phyloP scores from a whole-genome alignment of 345 rosid species.

The Gossypium bickii region DNA sequence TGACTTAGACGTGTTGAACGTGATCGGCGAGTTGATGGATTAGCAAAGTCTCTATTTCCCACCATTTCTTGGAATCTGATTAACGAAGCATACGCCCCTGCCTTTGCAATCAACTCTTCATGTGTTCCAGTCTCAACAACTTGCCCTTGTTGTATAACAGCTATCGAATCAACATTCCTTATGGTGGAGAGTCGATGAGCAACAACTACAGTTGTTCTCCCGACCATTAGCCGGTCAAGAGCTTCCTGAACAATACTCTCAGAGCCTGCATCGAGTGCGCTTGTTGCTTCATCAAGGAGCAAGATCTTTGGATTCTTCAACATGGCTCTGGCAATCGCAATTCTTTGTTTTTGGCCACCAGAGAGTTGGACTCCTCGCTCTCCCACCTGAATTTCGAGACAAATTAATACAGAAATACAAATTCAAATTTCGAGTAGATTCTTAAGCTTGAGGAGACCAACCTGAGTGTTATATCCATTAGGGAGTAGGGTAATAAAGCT shows the following conservation, averaged over 20 bases:
- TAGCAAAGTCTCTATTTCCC: constrained; percentile 77
- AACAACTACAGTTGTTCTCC: constrained; percentile 93
- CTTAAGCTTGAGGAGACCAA: constrained; percentile 17
- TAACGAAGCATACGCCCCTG: constrained; percentile 85
- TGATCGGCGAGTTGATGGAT: constrained; percentile 73
- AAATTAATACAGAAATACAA: neutral
- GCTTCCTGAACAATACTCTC: constrained; percentile 99
- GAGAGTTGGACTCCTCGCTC: constrained; percentile 97
- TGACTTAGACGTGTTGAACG: constrained; percentile 89
- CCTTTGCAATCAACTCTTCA: constrained; percentile 76
- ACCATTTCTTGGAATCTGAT: constrained; percentile 96
- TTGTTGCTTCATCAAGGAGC: constrained; percentile 97
- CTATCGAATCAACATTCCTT: constrained; percentile 85
- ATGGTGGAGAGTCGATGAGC: constrained; percentile 98
- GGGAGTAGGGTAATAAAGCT: constrained; percentile 93
- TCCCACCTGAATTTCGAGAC: constrained; percentile 55
- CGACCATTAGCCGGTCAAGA: constrained; percentile 92
- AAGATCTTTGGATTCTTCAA: constrained; percentile 90
- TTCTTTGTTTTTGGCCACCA: constrained; percentile 98
- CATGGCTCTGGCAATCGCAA: constrained; percentile 99
- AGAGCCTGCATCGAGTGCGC: constrained; percentile 97
- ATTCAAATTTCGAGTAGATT: neutral
- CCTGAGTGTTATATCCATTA: constrained; percentile 94
- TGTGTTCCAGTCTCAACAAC: constrained; percentile 98
- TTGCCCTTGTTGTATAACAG: constrained; percentile 94